Conservation (phyloP, 2,329 filamentous ascomycete genomes). For the Tolypocladium ophioglossoides region DNA sequence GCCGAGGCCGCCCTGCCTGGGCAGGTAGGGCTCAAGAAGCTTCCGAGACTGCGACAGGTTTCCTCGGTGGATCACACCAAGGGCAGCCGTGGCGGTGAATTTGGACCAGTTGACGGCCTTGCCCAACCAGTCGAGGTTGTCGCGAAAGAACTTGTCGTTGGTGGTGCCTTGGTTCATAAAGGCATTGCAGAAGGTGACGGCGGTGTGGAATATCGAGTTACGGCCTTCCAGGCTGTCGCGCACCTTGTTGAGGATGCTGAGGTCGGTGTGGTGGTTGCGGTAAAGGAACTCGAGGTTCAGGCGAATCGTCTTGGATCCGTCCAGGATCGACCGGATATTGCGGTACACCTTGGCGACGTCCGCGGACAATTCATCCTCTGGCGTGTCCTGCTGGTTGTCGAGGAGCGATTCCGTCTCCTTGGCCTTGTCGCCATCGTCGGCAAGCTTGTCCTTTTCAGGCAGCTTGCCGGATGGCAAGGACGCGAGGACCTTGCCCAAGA, state of each 20-base stretch:
- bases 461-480: constrained; percentile 53
- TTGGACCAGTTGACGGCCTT: constrained; percentile 99
- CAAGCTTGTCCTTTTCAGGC: constrained; percentile 28
- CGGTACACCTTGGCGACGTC: constrained; percentile 46
- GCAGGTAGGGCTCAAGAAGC: constrained; percentile 88
- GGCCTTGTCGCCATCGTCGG: constrained; percentile 32
- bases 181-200: constrained; percentile 93
- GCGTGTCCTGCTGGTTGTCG: constrained; percentile 37
- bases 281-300: constrained; percentile 95
- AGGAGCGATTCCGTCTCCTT: constrained; percentile 39
- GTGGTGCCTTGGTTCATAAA: constrained; percentile 99
- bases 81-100: constrained; percentile 90
- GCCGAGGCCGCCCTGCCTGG: constrained; percentile 61
- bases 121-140: constrained; percentile 94
- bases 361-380: constrained; percentile 43
- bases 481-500: constrained; percentile 78
- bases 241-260: constrained; percentile 89
- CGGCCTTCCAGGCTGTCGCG: constrained; percentile 90
- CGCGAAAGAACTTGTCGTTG: constrained; percentile 96
- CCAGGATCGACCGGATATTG: constrained; percentile 59
- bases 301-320: constrained; percentile 87
- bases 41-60: constrained; percentile 91
- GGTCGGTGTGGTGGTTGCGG: constrained; percentile 87
- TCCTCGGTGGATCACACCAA: constrained; percentile 93
- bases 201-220: constrained; percentile 97